Evolutionary conservation across 2,329 filamentous ascomycete species (phyloP), one percentile per base, ranked within the genome.

Genomic region (Curvularia spicifera): DNA sequence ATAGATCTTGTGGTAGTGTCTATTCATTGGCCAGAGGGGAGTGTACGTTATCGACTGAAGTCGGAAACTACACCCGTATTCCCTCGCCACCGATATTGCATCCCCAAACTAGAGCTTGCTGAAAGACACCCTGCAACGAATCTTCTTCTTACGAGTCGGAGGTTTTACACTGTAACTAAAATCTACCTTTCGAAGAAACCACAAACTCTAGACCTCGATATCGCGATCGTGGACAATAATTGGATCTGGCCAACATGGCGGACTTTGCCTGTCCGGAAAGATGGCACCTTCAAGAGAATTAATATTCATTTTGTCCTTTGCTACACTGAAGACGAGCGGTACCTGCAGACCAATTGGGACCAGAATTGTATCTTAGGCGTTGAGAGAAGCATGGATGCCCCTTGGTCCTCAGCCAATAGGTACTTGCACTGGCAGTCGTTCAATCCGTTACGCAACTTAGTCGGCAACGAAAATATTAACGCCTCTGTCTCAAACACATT

Each of bases 171-270:
- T 2, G 62, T 60, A 40, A 62, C 59, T 10, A 26, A 28, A 10
- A 4, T 33, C 1, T 62, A 57, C 26, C 37, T 61, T 5, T 46
- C 48, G 22, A 60, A 54, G 13, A 51, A 42, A 8, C 37, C 52
- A 1, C 52, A 48, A n/a, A 43, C 22, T 12, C 47, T 64, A 31
- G 37, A 57, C 22, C 13, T 65, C 7, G 63, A 67, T 24, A 15
- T 67, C 6, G 53, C 57, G 7, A 53, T 67, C 24, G 44, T 67
- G 4, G 29, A 64, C 40, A 44, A 58, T 13, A 47, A 63, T 49
- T 67, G 63, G 63, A 57, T 67, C 39, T 65, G 54, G 59, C 65
- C 60, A 20, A 62, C 49, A 9, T 62, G 56, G 57, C 52, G 57
- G n/a, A 48, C 37, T 26, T 53, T 65, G 10, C 59, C 61, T 20